phyloP scores from a whole-genome alignment of 257 asterid species.

The Solanum infundibuliforme region DNA sequence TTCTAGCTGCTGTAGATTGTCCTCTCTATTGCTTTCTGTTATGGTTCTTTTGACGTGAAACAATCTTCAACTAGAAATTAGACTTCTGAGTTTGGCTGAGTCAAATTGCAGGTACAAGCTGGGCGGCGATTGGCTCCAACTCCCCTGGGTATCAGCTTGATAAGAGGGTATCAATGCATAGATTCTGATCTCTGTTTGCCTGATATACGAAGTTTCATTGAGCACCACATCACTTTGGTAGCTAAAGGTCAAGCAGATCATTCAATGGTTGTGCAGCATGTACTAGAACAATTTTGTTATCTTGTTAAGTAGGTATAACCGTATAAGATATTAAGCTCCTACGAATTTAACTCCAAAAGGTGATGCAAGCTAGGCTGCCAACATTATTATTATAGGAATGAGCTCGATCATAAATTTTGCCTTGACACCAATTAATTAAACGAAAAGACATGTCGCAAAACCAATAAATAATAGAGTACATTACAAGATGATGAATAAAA shows the following conservation, averaged over 20 bases:
- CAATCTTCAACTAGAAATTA: neutral
- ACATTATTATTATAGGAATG: neutral
- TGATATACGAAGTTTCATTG: constrained; percentile 87
- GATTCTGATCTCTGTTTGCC: constrained; percentile 93
- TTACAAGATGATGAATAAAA: neutral
- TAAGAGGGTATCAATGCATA: constrained; percentile 86
- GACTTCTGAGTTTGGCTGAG: neutral
- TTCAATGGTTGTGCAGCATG: constrained; percentile 69
- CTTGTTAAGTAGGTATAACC: constrained; percentile 88
- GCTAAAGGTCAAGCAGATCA: constrained; percentile 95
- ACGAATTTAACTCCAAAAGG: neutral
- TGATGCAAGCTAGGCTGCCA: neutral
- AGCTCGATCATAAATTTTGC: neutral
- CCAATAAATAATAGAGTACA: neutral
- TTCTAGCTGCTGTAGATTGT: neutral
- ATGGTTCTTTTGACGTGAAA: neutral
- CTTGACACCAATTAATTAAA: neutral
- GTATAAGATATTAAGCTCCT: neutral
- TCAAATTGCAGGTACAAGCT: constrained; percentile 61
- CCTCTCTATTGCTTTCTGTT: neutral
- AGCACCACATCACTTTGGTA: constrained; percentile 80
- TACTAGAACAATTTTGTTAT: constrained; percentile 74
- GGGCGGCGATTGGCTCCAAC: constrained; percentile 85
- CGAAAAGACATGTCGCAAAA: neutral
- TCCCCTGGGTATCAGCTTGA: constrained; percentile 79